Percentiles rank a stretch among this genome's conserved stretches.
These are phyloP conservation scores for Naganishia kalamii DNA, from an alignment of 768 basidiomycete species.

Conservation along the genomic window DNA sequence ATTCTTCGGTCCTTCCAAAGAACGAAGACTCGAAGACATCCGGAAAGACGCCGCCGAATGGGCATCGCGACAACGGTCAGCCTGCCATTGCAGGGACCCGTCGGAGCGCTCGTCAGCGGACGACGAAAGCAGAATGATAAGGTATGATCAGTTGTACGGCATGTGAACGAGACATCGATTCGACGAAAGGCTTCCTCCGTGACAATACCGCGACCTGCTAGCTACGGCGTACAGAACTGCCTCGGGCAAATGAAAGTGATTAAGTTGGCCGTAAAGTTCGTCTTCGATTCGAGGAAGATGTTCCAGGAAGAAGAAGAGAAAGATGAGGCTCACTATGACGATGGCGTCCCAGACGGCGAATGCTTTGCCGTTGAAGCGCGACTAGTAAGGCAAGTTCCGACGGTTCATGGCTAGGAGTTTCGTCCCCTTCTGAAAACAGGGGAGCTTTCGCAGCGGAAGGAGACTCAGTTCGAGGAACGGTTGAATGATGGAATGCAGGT, in stretches of 20 bases:
- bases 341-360: slow-evolving; percentile 46
- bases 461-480: no score
- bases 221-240: no score
- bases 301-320: slow-evolving; percentile 43
- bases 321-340: slow-evolving; percentile 41
- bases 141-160: no score
- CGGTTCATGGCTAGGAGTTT: slow-evolving; percentile 74
- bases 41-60: neutral
- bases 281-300: slow-evolving; percentile 48
- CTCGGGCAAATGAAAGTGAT: no score
- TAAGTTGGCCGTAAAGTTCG: slow-evolving; percentile 53
- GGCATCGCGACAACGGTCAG: neutral
- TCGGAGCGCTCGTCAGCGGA: neutral
- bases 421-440: slow-evolving; percentile 74
- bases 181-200: no score
- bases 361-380: slow-evolving; percentile 53
- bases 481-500: neutral
- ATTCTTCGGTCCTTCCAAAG: no score
- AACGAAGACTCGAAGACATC: neutral
- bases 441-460: no score
- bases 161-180: no score
- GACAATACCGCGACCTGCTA: no score
- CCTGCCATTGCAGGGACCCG: neutral
- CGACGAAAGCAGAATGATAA: neutral
- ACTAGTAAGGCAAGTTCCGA: slow-evolving; percentile 61